Evolutionary conservation across 192 early-diverging fungal species (phyloP), one percentile per base, ranked within the genome.

Genomic region (Backusella parvicylindrica): DNA sequence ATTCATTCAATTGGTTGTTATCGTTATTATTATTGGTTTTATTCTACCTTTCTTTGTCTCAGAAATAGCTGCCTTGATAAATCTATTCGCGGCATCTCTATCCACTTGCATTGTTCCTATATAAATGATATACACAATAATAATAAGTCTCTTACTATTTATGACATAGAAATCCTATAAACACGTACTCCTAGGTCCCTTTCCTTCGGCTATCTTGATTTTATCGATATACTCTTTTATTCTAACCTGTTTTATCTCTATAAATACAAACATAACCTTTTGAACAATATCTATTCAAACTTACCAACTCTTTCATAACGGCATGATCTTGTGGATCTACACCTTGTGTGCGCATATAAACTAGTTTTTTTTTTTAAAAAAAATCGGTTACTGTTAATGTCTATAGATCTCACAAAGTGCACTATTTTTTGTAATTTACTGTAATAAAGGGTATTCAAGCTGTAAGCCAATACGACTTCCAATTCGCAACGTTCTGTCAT

Each of bases 261-360:
- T 9, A 68, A 33, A 30, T 70, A 32, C 21, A 21, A 15, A 30
- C 2, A 36, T 28, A 23, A 7, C 43, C 5, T 32, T 68, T 32
- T n/a, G 4, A 26, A 18, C 6, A 7, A n/a, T 41, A 31, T 31
- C 6, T 64, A 1, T 38, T 23, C 2, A 33, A 5, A 30, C 78
- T 71, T 71, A 72, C 73, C 32, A 81, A 31, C 36, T 81, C 80
- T 6, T 56, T 64, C 33, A 77, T 72, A n/a, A 81, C 73, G 16
- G 72, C 50, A 72, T 81, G 80, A 18, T 71, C 31, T 35, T 81
- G 43, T 3, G 76, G 72, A 74, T 81, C 68, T n/a, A 74, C 56
- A 15, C 80, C 80, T 74, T 81, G 75, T 30, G 73, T 74, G 33
- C 60, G 31, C n/a, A 81, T 47, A 60, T 77, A 81, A 16, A 77